Conservation (phyloP, 1,284 basidiomycete species). For the Crepidotus sp. region DNA sequence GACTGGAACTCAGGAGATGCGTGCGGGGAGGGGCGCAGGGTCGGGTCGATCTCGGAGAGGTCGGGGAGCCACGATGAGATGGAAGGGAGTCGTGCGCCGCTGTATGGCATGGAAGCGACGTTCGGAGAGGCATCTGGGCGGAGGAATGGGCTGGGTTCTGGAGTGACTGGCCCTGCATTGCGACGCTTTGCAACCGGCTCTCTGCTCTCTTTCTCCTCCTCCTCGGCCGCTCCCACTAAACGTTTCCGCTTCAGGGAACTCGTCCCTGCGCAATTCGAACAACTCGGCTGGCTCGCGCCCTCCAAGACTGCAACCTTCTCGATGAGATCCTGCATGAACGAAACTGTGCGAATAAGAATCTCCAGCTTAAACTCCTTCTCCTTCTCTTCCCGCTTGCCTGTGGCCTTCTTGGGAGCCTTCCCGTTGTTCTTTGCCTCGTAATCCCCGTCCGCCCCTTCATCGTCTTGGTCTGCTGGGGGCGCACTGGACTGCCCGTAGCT, state of each 20-base stretch:
- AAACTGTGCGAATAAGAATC: conserved; percentile 64
- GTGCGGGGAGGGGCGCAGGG: conserved; percentile 35
- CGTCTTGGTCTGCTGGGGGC: conserved; percentile 21
- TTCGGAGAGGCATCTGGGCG: conserved; percentile 1
- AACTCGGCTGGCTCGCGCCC: conserved; percentile 8
- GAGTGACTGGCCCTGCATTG: conserved; percentile 1
- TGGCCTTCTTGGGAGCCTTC: conserved; percentile 29
- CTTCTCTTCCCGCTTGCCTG: conserved; percentile 25
- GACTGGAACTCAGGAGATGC: conserved; percentile 32
- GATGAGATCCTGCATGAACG: conserved; percentile 58
- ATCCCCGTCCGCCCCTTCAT: conserved; percentile 26
- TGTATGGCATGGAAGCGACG: not conserved
- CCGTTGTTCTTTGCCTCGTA: conserved; percentile 20
- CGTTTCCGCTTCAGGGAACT: conserved; percentile 12
- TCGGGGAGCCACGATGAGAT: conserved; percentile 37
- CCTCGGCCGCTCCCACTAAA: not conserved
- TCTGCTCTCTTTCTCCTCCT: conserved; percentile 1
- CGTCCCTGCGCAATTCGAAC: conserved; percentile 18
- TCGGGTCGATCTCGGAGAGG: conserved; percentile 11
- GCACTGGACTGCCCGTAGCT: conserved; percentile 30
- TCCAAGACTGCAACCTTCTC: conserved; percentile 36
- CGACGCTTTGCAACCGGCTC: conserved; percentile 3
- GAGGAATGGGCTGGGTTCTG: conserved; percentile 9
- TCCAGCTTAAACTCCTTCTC: conserved; percentile 61
- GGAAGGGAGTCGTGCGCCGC: conserved; percentile 28